These are phyloP conservation scores for Carex littledalei DNA, from an alignment of 176 grass and related monocot species.

Conservation along the genomic window DNA sequence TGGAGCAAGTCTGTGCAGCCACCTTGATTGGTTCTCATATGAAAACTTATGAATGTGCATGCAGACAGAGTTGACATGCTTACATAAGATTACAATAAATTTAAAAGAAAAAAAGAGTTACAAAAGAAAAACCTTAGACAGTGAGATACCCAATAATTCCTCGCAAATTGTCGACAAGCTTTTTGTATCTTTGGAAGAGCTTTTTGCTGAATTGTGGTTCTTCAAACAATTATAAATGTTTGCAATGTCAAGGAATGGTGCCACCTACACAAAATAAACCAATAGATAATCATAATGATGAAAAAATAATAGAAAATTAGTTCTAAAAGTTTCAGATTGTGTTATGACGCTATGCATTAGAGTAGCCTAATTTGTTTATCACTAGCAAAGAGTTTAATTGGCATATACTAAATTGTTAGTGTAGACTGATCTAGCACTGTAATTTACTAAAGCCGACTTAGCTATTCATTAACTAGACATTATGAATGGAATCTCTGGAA, in stretches of 20 bases:
- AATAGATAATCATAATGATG: not conserved
- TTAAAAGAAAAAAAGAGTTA: constrained; percentile 5
- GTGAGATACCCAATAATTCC: constrained; percentile 57
- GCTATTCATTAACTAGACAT: not conserved
- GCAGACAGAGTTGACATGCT: not conserved
- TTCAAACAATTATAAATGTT: constrained; percentile 66
- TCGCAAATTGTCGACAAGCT: constrained; percentile 84
- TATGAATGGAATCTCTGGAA: not conserved
- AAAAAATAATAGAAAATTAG: constrained; percentile 6
- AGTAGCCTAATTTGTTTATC: not conserved
- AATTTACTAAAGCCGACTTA: not conserved
- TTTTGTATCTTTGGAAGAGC: constrained; percentile 70
- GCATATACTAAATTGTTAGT: not conserved
- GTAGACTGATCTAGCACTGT: not conserved
- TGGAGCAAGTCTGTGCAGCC: not conserved
- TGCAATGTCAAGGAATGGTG: constrained; percentile 83
- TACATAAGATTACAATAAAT: constrained; percentile 7
- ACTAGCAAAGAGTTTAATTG: not conserved
- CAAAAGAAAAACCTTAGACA: constrained; percentile 69
- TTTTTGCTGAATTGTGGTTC: constrained; percentile 45
- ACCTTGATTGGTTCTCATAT: not conserved
- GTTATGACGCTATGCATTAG: not conserved
- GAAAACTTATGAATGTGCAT: not conserved
- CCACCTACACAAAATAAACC: constrained; percentile 50
- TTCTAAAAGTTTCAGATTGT: not conserved